Percentiles rank a stretch among this genome's conserved stretches.
phyloP scores from a whole-genome alignment of 2,329 filamentous ascomycete species.

The Sporothrix luriei region DNA sequence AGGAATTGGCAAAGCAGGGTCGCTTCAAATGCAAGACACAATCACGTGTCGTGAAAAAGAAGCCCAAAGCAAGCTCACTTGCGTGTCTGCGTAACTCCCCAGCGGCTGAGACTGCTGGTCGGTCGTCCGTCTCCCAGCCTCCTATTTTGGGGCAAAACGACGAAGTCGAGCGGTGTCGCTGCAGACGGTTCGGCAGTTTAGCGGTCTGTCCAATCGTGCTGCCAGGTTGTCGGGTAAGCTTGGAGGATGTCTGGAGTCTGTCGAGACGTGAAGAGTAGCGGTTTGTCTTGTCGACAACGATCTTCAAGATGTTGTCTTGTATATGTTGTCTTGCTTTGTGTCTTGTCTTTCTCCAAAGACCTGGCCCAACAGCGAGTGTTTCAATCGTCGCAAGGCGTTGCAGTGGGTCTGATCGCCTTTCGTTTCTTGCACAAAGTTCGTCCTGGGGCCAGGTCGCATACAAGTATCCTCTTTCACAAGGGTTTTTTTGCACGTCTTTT shows the following conservation, averaged over 20 bases:
- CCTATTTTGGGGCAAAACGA: constrained; percentile 27
- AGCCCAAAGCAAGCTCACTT: too few species aligned
- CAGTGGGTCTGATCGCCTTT: constrained; percentile 21
- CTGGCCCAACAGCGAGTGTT: constrained; percentile 29
- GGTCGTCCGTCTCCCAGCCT: constrained; percentile 28
- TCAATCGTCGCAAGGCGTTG: constrained; percentile 28
- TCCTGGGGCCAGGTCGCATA: not conserved
- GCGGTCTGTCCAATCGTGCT: not conserved
- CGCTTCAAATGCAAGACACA: not conserved
- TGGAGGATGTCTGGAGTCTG: not conserved
- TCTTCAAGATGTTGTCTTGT: not conserved
- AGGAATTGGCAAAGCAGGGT: constrained; percentile 24
- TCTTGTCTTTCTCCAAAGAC: not conserved
- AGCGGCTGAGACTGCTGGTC: not conserved
- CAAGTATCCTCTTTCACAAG: constrained; percentile 19
- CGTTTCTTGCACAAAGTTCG: constrained; percentile 17
- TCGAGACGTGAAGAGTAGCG: not conserved
- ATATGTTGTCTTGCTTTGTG: not conserved
- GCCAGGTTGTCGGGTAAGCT: not conserved
- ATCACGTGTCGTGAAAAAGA: not conserved
- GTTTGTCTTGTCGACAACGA: not conserved
- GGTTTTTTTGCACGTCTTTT: constrained; percentile 10
- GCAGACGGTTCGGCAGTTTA: not conserved
- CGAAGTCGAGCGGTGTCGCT: constrained; percentile 1
- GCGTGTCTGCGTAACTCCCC: not conserved